These are phyloP conservation scores for Exsudoporus frostii DNA, from an alignment of 768 basidiomycete species.

Conservation along the genomic window DNA sequence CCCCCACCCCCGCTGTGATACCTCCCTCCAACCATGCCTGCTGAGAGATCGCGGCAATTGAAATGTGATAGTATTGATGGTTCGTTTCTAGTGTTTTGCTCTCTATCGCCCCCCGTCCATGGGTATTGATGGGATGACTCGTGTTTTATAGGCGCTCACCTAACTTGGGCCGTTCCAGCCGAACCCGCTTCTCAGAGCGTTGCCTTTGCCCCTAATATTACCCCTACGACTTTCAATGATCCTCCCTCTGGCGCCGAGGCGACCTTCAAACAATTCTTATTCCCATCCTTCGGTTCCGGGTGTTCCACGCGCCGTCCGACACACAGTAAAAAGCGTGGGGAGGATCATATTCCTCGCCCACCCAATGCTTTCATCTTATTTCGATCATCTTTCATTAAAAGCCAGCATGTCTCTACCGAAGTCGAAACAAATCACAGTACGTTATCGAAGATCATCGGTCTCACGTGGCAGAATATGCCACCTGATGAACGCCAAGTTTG, in stretches of 20 bases:
- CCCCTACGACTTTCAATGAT: conserved; percentile 56
- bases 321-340: conserved; percentile 68
- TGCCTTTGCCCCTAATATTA: conserved; percentile 57
- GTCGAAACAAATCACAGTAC: conserved; percentile 84
- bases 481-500: conserved; percentile 74
- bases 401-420: conserved; percentile 69
- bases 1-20: conserved; percentile 20
- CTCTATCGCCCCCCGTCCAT: background rate
- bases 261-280: conserved; percentile 48
- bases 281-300: conserved; percentile 47
- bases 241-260: conserved; percentile 38
- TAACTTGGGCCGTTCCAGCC: conserved; percentile 45
- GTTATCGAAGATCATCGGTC: conserved; percentile 79
- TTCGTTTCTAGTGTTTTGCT: conserved; percentile 21
- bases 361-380: conserved; percentile 88
- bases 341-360: conserved; percentile 77
- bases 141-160: conserved; percentile 35
- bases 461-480: conserved; percentile 78
- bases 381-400: conserved; percentile 79
- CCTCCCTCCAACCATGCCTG: conserved; percentile 40
- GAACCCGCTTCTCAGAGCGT: conserved; percentile 41
- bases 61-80: conserved; percentile 37
- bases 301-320: conserved; percentile 40
- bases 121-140: conserved; percentile 14
- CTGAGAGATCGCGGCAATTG: conserved; percentile 38